Percentiles rank a stretch among this genome's conserved stretches.
phyloP scores from a whole-genome alignment of 2,329 filamentous ascomycete genomes.

The Moelleriella libera region DNA sequence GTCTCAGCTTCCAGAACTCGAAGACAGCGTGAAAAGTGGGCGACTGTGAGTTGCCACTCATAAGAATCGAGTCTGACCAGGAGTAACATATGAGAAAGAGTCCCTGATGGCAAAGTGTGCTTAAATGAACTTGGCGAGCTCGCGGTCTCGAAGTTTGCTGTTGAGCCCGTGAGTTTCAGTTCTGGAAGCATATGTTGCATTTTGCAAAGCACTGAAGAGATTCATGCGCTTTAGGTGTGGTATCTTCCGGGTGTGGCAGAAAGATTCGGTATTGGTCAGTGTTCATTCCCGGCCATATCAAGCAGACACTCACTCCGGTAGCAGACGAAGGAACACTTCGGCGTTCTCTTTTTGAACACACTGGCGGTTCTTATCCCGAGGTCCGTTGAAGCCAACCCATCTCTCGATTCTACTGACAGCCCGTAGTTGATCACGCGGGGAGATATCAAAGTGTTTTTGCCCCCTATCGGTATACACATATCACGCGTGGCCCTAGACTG shows the following conservation, averaged over 20 bases:
- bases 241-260: slow-evolving; percentile 80
- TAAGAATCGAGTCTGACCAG: background rate
- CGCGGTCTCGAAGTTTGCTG: slow-evolving; percentile 89
- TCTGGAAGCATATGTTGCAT: background rate
- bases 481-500: background rate
- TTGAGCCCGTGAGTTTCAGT: slow-evolving; percentile 60
- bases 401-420: background rate
- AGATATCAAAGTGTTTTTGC: slow-evolving; percentile 91
- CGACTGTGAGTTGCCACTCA: slow-evolving; percentile 38
- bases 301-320: background rate
- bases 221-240: slow-evolving; percentile 39
- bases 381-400: slow-evolving; percentile 15
- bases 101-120: slow-evolving; percentile 77
- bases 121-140: slow-evolving; percentile 77
- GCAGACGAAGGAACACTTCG: slow-evolving; percentile 74
- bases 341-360: slow-evolving; percentile 84
- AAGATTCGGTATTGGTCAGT: slow-evolving; percentile 72
- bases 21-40: slow-evolving; percentile 70
- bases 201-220: background rate
- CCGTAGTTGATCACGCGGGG: slow-evolving; percentile 68
- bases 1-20: slow-evolving; percentile 66
- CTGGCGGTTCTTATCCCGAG: slow-evolving; percentile 90
- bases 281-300: background rate
- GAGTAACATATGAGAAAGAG: slow-evolving; percentile 15
- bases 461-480: slow-evolving; percentile 57